These are phyloP conservation scores for Suhomyces bribrorum DNA, from an alignment of 1,139 yeast species.

Conservation along the genomic window DNA sequence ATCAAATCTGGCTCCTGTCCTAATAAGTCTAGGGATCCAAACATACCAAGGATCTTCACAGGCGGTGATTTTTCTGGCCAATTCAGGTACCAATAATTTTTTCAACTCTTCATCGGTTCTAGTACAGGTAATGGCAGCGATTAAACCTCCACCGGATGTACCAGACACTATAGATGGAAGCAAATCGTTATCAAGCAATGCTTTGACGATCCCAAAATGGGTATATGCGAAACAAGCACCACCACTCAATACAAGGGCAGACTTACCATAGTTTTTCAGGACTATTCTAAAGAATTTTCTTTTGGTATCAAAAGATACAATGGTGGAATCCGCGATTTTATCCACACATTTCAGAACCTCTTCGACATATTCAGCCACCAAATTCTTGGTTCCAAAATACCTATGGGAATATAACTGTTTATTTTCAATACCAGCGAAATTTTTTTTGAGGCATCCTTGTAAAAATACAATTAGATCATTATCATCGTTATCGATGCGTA, in stretches of 20 bases:
- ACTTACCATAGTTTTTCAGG: slow-evolving; percentile 66
- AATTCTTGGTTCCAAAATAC: slow-evolving; percentile 70
- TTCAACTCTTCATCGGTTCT: slow-evolving; percentile 67
- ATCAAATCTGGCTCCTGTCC: slow-evolving; percentile 79
- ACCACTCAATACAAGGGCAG: slow-evolving; percentile 75
- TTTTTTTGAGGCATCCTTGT: slow-evolving; percentile 68
- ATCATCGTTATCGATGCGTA: slow-evolving; percentile 34
- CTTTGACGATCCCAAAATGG: slow-evolving; percentile 77
- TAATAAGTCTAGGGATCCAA: slow-evolving; percentile 67
- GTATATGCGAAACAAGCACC: slow-evolving; percentile 81
- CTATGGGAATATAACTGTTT: slow-evolving; percentile 71
- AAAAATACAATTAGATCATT: slow-evolving; percentile 56
- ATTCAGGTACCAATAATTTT: slow-evolving; percentile 56
- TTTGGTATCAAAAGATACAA: slow-evolving; percentile 43
- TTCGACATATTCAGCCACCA: slow-evolving; percentile 56
- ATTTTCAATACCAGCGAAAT: slow-evolving; percentile 80
- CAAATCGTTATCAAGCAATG: slow-evolving; percentile 63
- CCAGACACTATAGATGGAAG: slow-evolving; percentile 74
- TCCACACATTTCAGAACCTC: slow-evolving; percentile 55
- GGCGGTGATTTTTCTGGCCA: slow-evolving; percentile 68
- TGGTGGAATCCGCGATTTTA: slow-evolving; percentile 40
- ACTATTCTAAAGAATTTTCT: slow-evolving; percentile 58
- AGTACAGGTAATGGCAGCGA: slow-evolving; percentile 73
- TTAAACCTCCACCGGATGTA: slow-evolving; percentile 81
- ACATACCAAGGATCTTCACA: slow-evolving; percentile 65